Base-by-base conservation (phyloP, 345 rosid species). In the Lumnitzera racemosa region DNA sequence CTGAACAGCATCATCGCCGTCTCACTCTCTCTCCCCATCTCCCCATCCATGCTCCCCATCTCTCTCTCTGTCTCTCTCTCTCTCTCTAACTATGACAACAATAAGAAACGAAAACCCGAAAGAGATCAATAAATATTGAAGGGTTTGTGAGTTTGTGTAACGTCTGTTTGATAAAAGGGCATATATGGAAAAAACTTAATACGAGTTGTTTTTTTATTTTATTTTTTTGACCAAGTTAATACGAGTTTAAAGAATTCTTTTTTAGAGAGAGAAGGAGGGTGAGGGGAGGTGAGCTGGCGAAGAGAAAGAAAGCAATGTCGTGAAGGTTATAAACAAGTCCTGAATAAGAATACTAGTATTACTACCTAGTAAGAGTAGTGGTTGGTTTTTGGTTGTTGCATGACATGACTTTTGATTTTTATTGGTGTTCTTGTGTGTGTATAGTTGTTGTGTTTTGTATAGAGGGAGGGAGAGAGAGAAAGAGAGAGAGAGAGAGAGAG, bases 11-110 rank as follows among this genome's bases (percentile, higher is more conserved):
- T 3, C 61, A 81, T 48, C 63, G 76, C 69, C 72, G 81, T 79
- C 66, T 76, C 76, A 52, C 79, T 80, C 47, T 67, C 77, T 63
- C 79, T 80, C 69, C 74, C 76, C 56, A 75, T 80, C 56, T 69
- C 76, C 69, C 67, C 89, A 43, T 59, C 71, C 64, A 79, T 89
- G 64, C 78, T 78, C 54, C 87, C 89, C 96, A 90, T 84, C 63
- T 46, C 55, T 49, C 31, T 4, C 58, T 23, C 55, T 23, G 72
- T 12, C 61, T 58, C 78, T 43, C 61, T 2, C 46, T 11, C 46
- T 0, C 43, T 41, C 51, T 8, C 36, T 46, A 27, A 2, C 31
- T 27, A 27, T 27, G 5, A 5, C 31, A 17, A 16, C 11, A 61
- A 14, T 15, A 13, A 27, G 46, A 49, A 53, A 51, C 27, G 36